Percentiles rank a stretch among this genome's conserved stretches.
Evolutionary conservation across 306 rosid species (phyloP).

Genomic region (Malus orientalis): DNA sequence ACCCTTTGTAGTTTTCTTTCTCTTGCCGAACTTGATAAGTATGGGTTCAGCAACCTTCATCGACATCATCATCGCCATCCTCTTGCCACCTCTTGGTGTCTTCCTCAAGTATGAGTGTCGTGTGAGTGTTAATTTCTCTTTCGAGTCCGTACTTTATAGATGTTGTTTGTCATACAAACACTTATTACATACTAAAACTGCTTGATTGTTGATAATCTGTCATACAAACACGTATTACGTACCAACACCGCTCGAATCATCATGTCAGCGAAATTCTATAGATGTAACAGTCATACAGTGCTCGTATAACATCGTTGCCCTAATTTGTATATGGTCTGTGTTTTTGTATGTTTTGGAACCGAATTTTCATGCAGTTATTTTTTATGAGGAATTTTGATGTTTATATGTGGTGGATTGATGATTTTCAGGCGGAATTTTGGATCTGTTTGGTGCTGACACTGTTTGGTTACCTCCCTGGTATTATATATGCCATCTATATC

Average conservation of each 20-base stretch:
- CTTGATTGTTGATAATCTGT: not conserved
- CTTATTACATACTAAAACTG: not conserved
- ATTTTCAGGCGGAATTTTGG: constrained; percentile 72
- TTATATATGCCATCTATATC: constrained; percentile 54
- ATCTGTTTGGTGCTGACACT: constrained; percentile 67
- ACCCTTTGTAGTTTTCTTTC: not conserved
- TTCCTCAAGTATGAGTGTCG: constrained; percentile 74
- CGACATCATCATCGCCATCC: constrained; percentile 66
- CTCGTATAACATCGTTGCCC: too few species aligned
- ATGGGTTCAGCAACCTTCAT: constrained; percentile 39
- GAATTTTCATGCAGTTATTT: too few species aligned
- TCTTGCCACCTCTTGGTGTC: constrained; percentile 88
- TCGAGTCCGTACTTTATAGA: not conserved
- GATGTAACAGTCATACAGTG: too few species aligned
- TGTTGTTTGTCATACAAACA: not conserved
- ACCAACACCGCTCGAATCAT: too few species aligned
- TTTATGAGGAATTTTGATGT: not conserved
- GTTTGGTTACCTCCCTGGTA: constrained; percentile 65
- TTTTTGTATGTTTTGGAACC: too few species aligned
- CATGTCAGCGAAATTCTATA: too few species aligned
- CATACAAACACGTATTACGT: too few species aligned
- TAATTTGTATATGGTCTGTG: too few species aligned
- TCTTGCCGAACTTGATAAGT: too few species aligned
- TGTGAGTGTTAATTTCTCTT: constrained; percentile 6
- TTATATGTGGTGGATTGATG: not conserved